Evolutionary conservation across 1,284 basidiomycete species (phyloP).

Genomic region (Sparassis latifolia): DNA sequence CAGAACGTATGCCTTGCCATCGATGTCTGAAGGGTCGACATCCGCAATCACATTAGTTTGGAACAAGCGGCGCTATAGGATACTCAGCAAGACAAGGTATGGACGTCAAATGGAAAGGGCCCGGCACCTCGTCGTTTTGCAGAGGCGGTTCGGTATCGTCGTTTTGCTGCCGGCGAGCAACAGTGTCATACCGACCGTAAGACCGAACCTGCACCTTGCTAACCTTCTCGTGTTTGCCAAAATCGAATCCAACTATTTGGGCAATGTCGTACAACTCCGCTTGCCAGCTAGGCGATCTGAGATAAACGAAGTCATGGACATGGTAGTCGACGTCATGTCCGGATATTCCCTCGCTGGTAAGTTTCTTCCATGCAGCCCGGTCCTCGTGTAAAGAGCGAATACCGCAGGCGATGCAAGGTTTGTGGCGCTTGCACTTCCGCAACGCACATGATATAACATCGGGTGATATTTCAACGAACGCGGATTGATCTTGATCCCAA

Average conservation of each 20-base stretch:
- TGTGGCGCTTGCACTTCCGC: conserved; percentile 23
- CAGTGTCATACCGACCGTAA: conserved; percentile 35
- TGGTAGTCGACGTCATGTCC: conserved; percentile 44
- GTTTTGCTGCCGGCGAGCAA: too few species aligned
- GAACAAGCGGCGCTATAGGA: conserved; percentile 40
- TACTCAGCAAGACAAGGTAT: conserved; percentile 18
- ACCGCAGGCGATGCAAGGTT: conserved; percentile 44
- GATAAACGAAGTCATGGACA: conserved; percentile 51
- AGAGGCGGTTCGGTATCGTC: too few species aligned
- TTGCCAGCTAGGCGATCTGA: conserved; percentile 25
- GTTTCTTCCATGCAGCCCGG: conserved; percentile 14
- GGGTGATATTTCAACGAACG: conserved; percentile 38
- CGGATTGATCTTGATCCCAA: conserved; percentile 38
- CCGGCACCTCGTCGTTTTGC: too few species aligned
- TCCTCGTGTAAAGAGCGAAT: conserved; percentile 21
- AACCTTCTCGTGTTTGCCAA: conserved; percentile 14
- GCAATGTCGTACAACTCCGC: conserved; percentile 40
- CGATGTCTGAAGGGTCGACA: conserved; percentile 32
- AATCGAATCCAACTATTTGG: conserved; percentile 40
- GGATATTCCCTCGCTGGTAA: conserved; percentile 27
- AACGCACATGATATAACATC: conserved; percentile 26
- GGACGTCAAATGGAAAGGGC: not conserved
- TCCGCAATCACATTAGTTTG: conserved; percentile 22
- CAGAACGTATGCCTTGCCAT: conserved; percentile 30
- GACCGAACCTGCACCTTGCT: conserved; percentile 30